These are phyloP conservation scores for Trichomonascaceae sp. DNA, from an alignment of 1,139 yeast species.

Conservation along the genomic window DNA sequence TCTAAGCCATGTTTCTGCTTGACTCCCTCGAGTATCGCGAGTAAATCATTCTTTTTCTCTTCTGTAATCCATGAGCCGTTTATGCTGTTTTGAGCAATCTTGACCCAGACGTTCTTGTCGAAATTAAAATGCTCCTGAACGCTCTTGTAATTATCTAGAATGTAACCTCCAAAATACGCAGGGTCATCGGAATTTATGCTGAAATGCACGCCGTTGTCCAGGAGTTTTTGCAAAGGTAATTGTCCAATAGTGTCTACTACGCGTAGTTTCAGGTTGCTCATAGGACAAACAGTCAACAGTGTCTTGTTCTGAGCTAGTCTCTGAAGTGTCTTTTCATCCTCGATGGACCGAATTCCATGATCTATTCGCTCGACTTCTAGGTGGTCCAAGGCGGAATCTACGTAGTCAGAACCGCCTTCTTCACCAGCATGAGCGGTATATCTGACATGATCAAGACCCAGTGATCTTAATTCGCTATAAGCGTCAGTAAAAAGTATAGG, in stretches of 20 bases:
- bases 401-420: slow-evolving; percentile 69
- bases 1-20: slow-evolving; percentile 37
- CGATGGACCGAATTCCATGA: slow-evolving; percentile 64
- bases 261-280: slow-evolving; percentile 66
- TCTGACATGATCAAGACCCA: slow-evolving; percentile 36
- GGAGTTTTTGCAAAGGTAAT: slow-evolving; percentile 54
- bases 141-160: slow-evolving; percentile 62
- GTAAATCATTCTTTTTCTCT: slow-evolving; percentile 45
- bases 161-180: slow-evolving; percentile 79
- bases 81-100: slow-evolving; percentile 35
- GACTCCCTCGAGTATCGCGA: slow-evolving; percentile 42
- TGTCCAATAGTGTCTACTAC: slow-evolving; percentile 63
- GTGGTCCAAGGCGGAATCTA: slow-evolving; percentile 48
- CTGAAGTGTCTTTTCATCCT: slow-evolving; percentile 47
- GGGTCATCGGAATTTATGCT: slow-evolving; percentile 81
- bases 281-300: slow-evolving; percentile 66
- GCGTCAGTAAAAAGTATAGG: slow-evolving; percentile 62
- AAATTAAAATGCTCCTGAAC: slow-evolving; percentile 63
- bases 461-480: slow-evolving; percentile 45
- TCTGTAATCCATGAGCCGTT: slow-evolving; percentile 65
- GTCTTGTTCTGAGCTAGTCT: slow-evolving; percentile 49
- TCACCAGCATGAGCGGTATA: slow-evolving; percentile 86
- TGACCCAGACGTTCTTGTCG: slow-evolving; percentile 49
- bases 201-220: slow-evolving; percentile 61
- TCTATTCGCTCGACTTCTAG: slow-evolving; percentile 65